Percentiles rank a stretch among this genome's conserved stretches.
These are phyloP conservation scores for Epichloe amarillans DNA, from an alignment of 2,329 filamentous ascomycete genomes.

Conservation along the genomic window DNA sequence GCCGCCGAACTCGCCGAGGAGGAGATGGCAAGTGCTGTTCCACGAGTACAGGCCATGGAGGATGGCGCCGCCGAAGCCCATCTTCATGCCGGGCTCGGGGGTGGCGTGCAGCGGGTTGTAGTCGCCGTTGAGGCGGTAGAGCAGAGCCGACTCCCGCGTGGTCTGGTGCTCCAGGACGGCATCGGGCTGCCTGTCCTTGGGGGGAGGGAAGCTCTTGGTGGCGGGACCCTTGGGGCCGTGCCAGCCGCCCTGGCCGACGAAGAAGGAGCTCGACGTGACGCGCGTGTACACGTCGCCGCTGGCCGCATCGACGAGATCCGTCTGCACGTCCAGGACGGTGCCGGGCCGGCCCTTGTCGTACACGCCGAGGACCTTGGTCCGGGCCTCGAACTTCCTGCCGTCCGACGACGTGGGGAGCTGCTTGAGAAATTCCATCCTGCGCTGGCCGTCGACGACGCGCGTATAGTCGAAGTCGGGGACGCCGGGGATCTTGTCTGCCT, in stretches of 20 bases:
- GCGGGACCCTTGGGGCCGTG: conserved; percentile 82
- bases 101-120: conserved; percentile 89
- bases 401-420: conserved; percentile 58
- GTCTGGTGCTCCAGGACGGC: conserved; percentile 57
- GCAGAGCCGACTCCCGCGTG: conserved; percentile 54
- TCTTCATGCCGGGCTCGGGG: conserved; percentile 70
- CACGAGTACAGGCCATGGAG: conserved; percentile 83
- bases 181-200: conserved; percentile 66
- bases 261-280: conserved; percentile 60
- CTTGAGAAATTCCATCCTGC: conserved; percentile 64
- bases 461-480: conserved; percentile 64
- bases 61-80: conserved; percentile 84
- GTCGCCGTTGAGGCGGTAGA: conserved; percentile 82
- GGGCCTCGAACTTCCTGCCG: conserved; percentile 61
- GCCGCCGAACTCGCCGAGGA: conserved; percentile 60
- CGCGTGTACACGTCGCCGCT: conserved; percentile 59
- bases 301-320: conserved; percentile 57
- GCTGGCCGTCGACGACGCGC: conserved; percentile 73
- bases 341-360: conserved; percentile 84
- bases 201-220: conserved; percentile 60
- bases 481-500: conserved; percentile 53
- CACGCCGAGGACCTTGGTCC: conserved; percentile 67
- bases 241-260: conserved; percentile 69
- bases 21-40: conserved; percentile 63
- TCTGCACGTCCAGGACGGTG: conserved; percentile 69